Evolutionary conservation across 148 eudicot genomes (phyloP).

Genomic region (Arbutus unedo): DNA sequence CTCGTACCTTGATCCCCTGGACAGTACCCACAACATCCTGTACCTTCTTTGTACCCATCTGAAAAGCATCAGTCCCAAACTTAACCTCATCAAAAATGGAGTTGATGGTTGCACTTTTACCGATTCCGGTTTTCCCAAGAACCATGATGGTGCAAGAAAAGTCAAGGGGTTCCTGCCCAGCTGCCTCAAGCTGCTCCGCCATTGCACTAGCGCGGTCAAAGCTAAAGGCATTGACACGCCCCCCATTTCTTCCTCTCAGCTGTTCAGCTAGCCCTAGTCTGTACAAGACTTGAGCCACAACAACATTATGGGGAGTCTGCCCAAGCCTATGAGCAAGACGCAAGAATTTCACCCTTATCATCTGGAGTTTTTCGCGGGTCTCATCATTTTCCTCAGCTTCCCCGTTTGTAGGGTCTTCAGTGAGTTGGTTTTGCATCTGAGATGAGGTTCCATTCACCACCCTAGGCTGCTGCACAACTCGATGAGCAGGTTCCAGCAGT

Average conservation of each 20-base stretch:
- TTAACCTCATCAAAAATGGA: constrained; percentile 84
- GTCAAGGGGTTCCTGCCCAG: constrained; percentile 83
- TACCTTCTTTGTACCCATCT: constrained; percentile 76
- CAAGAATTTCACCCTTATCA: constrained; percentile 92
- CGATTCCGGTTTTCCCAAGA: constrained; percentile 94
- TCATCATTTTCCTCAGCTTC: constrained; percentile 87
- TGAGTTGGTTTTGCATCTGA: constrained; percentile 46
- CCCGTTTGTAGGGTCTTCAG: constrained; percentile 62
- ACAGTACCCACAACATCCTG: constrained; percentile 96
- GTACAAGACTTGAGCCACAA: constrained; percentile 96
- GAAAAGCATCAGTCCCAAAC: constrained; percentile 84
- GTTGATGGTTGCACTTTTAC: constrained; percentile 96
- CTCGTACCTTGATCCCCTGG: constrained; percentile 88
- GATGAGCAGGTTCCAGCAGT: constrained; percentile 68
- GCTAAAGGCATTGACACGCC: constrained; percentile 79
- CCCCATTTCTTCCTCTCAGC: constrained; percentile 83
- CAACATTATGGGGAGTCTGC: constrained; percentile 97
- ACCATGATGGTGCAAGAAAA: constrained; percentile 97
- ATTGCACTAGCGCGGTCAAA: constrained; percentile 97
- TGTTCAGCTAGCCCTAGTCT: constrained; percentile 95
- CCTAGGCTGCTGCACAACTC: constrained; percentile 60
- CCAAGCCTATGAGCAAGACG: constrained; percentile 96
- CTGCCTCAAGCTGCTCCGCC: constrained; percentile 93
- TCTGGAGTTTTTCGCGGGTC: constrained; percentile 93
- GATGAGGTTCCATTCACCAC: constrained; percentile 62